These are phyloP conservation scores for Epichloe hybrida DNA, from an alignment of 2,329 filamentous ascomycete genomes.

Conservation along the genomic window DNA sequence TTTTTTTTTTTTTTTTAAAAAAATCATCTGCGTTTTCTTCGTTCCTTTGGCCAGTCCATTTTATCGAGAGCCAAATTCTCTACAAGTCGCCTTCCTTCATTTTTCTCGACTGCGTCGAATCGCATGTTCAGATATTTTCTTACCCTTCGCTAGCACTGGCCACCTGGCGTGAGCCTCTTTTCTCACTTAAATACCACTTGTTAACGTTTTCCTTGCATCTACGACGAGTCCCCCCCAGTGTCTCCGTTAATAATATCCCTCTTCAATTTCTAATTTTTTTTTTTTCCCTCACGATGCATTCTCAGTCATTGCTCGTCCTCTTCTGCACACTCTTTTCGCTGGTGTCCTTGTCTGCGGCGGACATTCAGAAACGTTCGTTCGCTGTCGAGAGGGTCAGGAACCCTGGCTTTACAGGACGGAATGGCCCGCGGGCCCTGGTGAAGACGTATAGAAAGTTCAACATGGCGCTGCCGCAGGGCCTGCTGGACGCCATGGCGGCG, in stretches of 20 bases:
- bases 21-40: neutral
- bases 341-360: conserved; percentile 30
- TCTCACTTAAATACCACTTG: neutral
- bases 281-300: conserved; percentile 6
- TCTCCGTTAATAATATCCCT: too few species aligned
- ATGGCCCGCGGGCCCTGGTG: conserved; percentile 48
- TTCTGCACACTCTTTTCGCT: conserved; percentile 34
- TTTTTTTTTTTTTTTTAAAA: neutral
- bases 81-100: neutral
- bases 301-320: conserved; percentile 8
- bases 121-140: neutral
- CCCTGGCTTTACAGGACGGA: conserved; percentile 35
- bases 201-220: neutral
- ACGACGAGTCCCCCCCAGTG: too few species aligned
- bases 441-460: conserved; percentile 58
- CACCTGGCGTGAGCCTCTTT: neutral
- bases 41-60: neutral
- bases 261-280: too few species aligned
- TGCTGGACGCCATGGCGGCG: conserved; percentile 24
- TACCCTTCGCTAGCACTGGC: neutral
- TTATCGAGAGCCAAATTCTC: too few species aligned
- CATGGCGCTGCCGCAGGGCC: conserved; percentile 31
- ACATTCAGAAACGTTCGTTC: conserved; percentile 43
- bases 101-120: neutral
- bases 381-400: conserved; percentile 45